Base-by-base conservation (phyloP, 768 basidiomycete species). In the Leccinum subtestaceum region DNA sequence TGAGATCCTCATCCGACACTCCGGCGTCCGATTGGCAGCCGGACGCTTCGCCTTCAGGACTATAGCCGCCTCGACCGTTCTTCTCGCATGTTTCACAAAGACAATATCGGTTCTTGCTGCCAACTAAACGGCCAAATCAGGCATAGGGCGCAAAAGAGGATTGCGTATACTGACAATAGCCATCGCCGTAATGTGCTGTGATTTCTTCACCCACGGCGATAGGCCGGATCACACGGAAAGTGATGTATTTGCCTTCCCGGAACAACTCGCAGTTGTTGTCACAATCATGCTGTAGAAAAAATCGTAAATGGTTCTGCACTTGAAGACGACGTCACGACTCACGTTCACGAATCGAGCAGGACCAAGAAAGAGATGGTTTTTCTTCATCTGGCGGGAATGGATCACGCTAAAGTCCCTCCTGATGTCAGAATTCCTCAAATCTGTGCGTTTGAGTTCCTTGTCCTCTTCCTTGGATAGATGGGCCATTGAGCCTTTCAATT, bases 301-400 rank as follows among this genome's bases (percentile, higher is more conserved):
- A 51, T 31, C 31, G 45, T 21, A 52, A 47, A 51, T 21, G 60
- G 58, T 21, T 23, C 17, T 45, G 11, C 32, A 31, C 13, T 52
- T 46, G 52, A 49, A 31, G 6, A 57, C 29, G 48, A 25, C 13
- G 48, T 21, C 36, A 63, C 55, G 43, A 76, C 89, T 81, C 74
- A 93, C 92, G 71, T 94, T 94, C 61, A 94, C 92, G 76, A 94
- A 94, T 69, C 92, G 88, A 75, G 92, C 93, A 53, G 92, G 93
- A 10, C 92, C 92, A 70, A 94, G 78, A 77, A 94, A 93, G 68
- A 94, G 79, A 76, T 93, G 91, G 67, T 92, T 94, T 75, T 91
- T 91, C 79, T 93, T 93, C 83, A 91, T 88, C 72, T 91, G 89
- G 68, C 88, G 90, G 34, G 91, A 93, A 73, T 93, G 91, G 55